These are phyloP conservation scores for Cladophialophora immunda DNA, from an alignment of 2,329 filamentous ascomycete genomes.

Conservation along the genomic window DNA sequence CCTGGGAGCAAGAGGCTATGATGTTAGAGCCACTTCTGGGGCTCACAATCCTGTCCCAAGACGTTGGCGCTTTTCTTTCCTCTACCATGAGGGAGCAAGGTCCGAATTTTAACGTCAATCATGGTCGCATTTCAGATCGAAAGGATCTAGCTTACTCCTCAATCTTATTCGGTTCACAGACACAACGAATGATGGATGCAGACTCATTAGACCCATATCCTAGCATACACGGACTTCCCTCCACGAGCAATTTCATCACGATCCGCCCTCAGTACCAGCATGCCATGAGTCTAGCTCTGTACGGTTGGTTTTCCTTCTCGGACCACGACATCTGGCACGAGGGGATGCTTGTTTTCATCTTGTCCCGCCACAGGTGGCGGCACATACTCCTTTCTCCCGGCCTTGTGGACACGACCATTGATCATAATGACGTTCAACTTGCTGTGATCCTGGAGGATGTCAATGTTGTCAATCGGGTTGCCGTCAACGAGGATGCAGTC, in stretches of 20 bases:
- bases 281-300: neutral
- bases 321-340: conserved; percentile 27
- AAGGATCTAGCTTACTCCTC: neutral
- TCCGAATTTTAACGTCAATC: neutral
- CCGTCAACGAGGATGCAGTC: conserved; percentile 59
- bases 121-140: neutral
- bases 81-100: neutral
- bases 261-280: neutral
- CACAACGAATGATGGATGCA: neutral
- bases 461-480: conserved; percentile 54
- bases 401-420: conserved; percentile 58
- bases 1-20: too few relatives aligned
- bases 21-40: too few relatives aligned
- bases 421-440: conserved; percentile 58
- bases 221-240: neutral
- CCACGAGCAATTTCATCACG: neutral
- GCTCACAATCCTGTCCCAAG: too few relatives aligned
- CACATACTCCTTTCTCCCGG: conserved; percentile 36
- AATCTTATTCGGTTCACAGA: neutral
- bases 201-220: neutral
- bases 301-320: conserved; percentile 15
- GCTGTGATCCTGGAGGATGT: conserved; percentile 53
- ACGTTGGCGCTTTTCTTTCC: neutral
- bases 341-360: conserved; percentile 26
- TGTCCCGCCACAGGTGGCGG: conserved; percentile 22